These are phyloP conservation scores for Jacaranda mimosifolia DNA, from an alignment of 257 asterid genomes.

Conservation along the genomic window DNA sequence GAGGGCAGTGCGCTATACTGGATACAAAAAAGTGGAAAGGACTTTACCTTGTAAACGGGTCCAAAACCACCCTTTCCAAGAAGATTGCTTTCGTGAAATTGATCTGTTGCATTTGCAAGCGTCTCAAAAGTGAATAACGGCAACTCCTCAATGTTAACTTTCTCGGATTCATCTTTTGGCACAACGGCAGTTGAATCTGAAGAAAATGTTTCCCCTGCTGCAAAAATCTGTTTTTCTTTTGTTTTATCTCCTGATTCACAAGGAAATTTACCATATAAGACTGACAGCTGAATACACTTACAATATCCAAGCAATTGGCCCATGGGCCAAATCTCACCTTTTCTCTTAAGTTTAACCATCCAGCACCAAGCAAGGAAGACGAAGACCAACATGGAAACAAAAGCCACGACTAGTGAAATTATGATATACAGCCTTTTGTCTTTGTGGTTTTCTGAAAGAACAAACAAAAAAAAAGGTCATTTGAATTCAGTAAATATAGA, in stretches of 20 bases:
- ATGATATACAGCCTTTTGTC: slow-evolving; percentile 43
- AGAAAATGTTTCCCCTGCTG: slow-evolving; percentile 36
- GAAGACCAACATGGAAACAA: slow-evolving; percentile 31
- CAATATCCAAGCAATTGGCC: not conserved
- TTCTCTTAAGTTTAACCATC: slow-evolving; percentile 36
- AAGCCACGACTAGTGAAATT: slow-evolving; percentile 46
- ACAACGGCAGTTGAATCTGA: slow-evolving; percentile 40
- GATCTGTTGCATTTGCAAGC: slow-evolving; percentile 57
- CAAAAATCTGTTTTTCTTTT: slow-evolving; percentile 31
- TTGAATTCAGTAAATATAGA: no score
- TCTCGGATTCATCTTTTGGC: slow-evolving; percentile 41
- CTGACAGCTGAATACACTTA: not conserved
- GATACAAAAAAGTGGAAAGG: not conserved
- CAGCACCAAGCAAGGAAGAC: slow-evolving; percentile 49
- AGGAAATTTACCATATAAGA: not conserved
- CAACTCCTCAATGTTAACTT: slow-evolving; percentile 53
- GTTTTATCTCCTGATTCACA: slow-evolving; percentile 29
- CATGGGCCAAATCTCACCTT: slow-evolving; percentile 38
- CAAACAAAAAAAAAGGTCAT: no score
- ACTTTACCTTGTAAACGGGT: slow-evolving; percentile 61
- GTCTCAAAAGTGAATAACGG: slow-evolving; percentile 52
- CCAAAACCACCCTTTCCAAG: slow-evolving; percentile 80
- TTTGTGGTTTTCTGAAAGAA: slow-evolving; percentile 43
- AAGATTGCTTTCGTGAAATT: slow-evolving; percentile 46
- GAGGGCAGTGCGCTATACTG: not conserved